Evolutionary conservation across 2,329 filamentous ascomycete species (phyloP).

Genomic region (Pyrenophora tritici-repentis): DNA sequence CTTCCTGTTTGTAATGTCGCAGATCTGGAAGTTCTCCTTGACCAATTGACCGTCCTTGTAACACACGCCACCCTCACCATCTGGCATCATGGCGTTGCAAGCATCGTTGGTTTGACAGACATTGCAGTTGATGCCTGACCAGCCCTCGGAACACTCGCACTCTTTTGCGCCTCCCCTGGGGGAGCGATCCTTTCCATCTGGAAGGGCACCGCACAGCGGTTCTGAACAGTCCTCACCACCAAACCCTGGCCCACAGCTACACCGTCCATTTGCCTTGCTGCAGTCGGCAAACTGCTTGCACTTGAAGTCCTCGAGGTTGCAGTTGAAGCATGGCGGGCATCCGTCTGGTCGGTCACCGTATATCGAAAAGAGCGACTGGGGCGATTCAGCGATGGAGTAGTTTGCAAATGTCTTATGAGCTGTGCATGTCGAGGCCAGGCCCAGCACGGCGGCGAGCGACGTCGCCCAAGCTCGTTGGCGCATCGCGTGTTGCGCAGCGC

Average conservation of each 20-base stretch:
- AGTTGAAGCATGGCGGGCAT: slow-evolving; percentile 96
- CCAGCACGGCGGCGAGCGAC: slow-evolving; percentile 36
- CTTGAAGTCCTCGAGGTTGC: slow-evolving; percentile 86
- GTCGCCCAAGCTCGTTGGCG: slow-evolving; percentile 40
- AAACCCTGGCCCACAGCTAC: slow-evolving; percentile 87
- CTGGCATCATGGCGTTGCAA: slow-evolving; percentile 86
- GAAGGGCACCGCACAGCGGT: slow-evolving; percentile 87
- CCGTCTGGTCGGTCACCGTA: slow-evolving; percentile 74
- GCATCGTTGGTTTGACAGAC: slow-evolving; percentile 84
- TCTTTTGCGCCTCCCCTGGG: slow-evolving; percentile 68
- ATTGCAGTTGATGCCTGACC: slow-evolving; percentile 96
- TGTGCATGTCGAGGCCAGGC: slow-evolving; percentile 25
- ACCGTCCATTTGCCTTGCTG: slow-evolving; percentile 89
- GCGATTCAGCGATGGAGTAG: slow-evolving; percentile 59
- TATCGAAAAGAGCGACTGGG: slow-evolving; percentile 63
- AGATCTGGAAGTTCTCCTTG: slow-evolving; percentile 96
- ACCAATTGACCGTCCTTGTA: slow-evolving; percentile 90
- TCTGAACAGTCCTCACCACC: slow-evolving; percentile 91
- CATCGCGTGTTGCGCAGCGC: slow-evolving; percentile 31
- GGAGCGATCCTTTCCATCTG: slow-evolving; percentile 75
- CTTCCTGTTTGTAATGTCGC: slow-evolving; percentile 94
- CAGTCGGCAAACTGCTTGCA: slow-evolving; percentile 91
- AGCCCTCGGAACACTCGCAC: slow-evolving; percentile 90
- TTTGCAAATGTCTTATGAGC: slow-evolving; percentile 43
- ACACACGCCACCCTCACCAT: slow-evolving; percentile 81